These are phyloP conservation scores for Aureobasidium sp. DNA, from an alignment of 2,329 filamentous ascomycete genomes.

Conservation along the genomic window DNA sequence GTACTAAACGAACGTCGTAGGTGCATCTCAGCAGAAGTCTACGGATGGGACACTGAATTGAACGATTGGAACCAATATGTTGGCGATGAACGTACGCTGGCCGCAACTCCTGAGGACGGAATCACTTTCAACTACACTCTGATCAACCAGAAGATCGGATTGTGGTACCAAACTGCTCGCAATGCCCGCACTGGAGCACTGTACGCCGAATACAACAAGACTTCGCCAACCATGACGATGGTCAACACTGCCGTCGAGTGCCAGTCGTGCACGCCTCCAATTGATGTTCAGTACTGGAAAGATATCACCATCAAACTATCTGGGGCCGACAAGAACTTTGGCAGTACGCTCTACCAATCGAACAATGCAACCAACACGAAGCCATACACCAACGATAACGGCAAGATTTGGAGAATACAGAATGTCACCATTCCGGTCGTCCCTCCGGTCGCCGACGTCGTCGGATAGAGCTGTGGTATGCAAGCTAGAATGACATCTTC, in stretches of 20 bases:
- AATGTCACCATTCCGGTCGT: constrained; percentile 13
- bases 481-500: background rate
- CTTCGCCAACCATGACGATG: constrained; percentile 1
- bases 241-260: constrained; percentile 13
- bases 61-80: constrained; percentile 17
- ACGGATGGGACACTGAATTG: constrained; percentile 15
- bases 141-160: constrained; percentile 16
- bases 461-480: background rate
- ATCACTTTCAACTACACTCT: constrained; percentile 22
- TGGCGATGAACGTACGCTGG: constrained; percentile 17
- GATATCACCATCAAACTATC: constrained; percentile 12
- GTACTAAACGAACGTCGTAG: background rate
- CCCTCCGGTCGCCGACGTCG: background rate
- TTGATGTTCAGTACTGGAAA: constrained; percentile 6
- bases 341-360: background rate
- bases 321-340: constrained; percentile 8
- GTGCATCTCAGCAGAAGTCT: constrained; percentile 22
- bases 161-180: constrained; percentile 18
- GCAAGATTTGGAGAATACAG: constrained; percentile 14
- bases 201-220: constrained; percentile 5
- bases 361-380: constrained; percentile 8
- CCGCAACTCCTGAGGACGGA: constrained; percentile 17
- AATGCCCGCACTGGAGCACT: background rate
- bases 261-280: constrained; percentile 8
- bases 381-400: constrained; percentile 5